Percentiles rank a stretch among this genome's conserved stretches.
phyloP scores from a whole-genome alignment of 768 basidiomycete genomes.

The Mycena chlorophos region DNA sequence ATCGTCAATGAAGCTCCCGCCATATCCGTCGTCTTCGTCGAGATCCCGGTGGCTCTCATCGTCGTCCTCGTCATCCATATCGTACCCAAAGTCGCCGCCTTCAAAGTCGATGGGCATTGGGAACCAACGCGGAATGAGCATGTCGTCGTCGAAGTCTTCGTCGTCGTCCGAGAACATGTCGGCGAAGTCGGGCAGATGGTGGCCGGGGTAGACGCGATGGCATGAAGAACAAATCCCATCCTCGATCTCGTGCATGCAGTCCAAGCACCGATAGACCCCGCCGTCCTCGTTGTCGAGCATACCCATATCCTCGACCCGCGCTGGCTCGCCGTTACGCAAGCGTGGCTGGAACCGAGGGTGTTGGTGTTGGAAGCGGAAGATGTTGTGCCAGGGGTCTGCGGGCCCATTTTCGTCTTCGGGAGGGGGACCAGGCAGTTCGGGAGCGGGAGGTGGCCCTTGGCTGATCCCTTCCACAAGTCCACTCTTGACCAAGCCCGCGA shows the following conservation, averaged over 20 bases:
- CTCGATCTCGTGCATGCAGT: conserved; percentile 80
- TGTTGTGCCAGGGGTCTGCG: conserved; percentile 64
- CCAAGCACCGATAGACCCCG: conserved; percentile 72
- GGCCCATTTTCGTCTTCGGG: conserved; percentile 16
- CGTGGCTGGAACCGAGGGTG: conserved; percentile 23
- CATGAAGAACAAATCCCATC: conserved; percentile 66
- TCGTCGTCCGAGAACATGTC: conserved; percentile 42
- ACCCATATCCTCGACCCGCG: conserved; percentile 47
- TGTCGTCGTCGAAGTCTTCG: conserved; percentile 34
- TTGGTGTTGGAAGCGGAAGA: conserved; percentile 47
- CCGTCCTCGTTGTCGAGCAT: conserved; percentile 75
- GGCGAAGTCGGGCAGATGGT: conserved; percentile 37
- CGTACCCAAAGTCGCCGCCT: no score
- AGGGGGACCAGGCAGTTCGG: conserved; percentile 26
- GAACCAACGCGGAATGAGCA: conserved; percentile 18
- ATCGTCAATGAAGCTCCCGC: conserved; percentile 61
- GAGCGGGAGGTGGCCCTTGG: conserved; percentile 28
- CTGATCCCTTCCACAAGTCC: conserved; percentile 42
- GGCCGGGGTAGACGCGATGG: conserved; percentile 58
- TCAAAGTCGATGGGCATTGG: conserved; percentile 22
- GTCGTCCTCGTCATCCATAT: conserved; percentile 20
- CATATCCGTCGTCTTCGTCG: conserved; percentile 41
- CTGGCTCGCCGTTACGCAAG: conserved; percentile 22
- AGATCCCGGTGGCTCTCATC: conserved; percentile 18
- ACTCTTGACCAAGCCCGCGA: conserved; percentile 51